These are phyloP conservation scores for Kregervanrija fluxuum DNA, from an alignment of 805 yeast species.

Conservation along the genomic window DNA sequence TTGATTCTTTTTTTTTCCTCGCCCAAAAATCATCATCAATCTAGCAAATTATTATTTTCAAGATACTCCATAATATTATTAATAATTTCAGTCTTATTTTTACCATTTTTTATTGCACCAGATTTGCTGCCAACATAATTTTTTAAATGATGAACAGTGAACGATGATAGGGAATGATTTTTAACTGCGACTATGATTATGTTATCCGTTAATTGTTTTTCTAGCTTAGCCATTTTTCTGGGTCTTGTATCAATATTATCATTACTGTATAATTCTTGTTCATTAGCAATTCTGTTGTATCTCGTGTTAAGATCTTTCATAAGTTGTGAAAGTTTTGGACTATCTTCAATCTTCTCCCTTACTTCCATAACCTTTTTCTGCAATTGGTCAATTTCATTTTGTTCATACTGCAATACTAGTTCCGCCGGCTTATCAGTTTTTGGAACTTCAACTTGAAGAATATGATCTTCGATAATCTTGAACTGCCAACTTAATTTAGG, in stretches of 20 bases:
- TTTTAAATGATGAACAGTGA: constrained; percentile 37
- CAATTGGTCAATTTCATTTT: constrained; percentile 17
- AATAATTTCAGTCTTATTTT: constrained; percentile 36
- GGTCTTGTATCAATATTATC: constrained; percentile 5
- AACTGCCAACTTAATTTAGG: constrained; percentile 66
- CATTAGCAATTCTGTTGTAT: constrained; percentile 19
- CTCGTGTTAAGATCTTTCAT: constrained; percentile 15
- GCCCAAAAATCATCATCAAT: no score
- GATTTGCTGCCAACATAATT: constrained; percentile 32
- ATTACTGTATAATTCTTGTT: constrained; percentile 8
- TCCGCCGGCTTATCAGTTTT: constrained; percentile 5
- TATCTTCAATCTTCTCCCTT: constrained; percentile 7
- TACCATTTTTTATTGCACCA: constrained; percentile 28
- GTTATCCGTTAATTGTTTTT: not conserved
- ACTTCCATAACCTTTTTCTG: constrained; percentile 10
- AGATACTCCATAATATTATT: constrained; percentile 30
- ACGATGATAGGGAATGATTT: constrained; percentile 7
- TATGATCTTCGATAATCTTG: constrained; percentile 53
- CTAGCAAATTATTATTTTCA: not conserved
- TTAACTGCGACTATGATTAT: no score
- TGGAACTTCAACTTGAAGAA: constrained; percentile 41
- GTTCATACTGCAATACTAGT: constrained; percentile 12
- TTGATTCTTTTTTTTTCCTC: no score
- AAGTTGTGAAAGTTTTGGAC: not conserved
- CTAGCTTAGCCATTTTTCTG: constrained; percentile 8